These are phyloP conservation scores for Ceratocystis huliohia DNA, from an alignment of 2,329 filamentous ascomycete species.

Conservation along the genomic window DNA sequence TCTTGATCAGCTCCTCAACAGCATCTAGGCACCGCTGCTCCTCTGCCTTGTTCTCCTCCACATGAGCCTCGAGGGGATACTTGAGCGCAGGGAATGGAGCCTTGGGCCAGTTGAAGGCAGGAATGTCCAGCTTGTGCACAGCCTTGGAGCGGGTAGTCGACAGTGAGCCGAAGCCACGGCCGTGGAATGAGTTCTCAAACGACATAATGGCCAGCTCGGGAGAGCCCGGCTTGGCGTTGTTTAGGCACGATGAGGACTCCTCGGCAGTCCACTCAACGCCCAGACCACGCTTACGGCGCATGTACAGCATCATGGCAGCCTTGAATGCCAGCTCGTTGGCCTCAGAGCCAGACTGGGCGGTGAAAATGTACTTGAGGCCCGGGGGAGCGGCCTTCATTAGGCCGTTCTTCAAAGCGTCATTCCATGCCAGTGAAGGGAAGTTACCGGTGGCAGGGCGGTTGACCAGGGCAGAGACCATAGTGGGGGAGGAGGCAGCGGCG, in stretches of 20 bases:
- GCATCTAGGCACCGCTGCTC: slow-evolving; percentile 72
- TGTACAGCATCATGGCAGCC: slow-evolving; percentile 79
- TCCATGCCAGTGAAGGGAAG: slow-evolving; percentile 81
- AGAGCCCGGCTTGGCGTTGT: slow-evolving; percentile 64
- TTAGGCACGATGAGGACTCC: slow-evolving; percentile 64
- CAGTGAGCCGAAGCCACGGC: slow-evolving; percentile 65
- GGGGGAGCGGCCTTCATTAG: slow-evolving; percentile 72
- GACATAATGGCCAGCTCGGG: slow-evolving; percentile 71
- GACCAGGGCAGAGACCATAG: slow-evolving; percentile 70
- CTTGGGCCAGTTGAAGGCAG: slow-evolving; percentile 83
- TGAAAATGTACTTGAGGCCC: slow-evolving; percentile 80
- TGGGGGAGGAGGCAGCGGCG: slow-evolving; percentile 56
- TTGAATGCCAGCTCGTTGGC: slow-evolving; percentile 94
- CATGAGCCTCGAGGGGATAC: slow-evolving; percentile 74
- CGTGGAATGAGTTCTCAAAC: slow-evolving; percentile 82
- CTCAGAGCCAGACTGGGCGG: slow-evolving; percentile 76
- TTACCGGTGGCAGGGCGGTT: slow-evolving; percentile 84
- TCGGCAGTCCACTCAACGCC: slow-evolving; percentile 70
- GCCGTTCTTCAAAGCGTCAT: slow-evolving; percentile 62
- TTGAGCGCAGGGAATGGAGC: slow-evolving; percentile 74
- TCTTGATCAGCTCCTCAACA: slow-evolving; percentile 68
- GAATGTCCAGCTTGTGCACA: slow-evolving; percentile 77
- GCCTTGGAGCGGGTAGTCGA: slow-evolving; percentile 71
- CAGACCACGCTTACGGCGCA: slow-evolving; percentile 67
- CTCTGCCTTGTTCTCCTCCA: slow-evolving; percentile 65